Evolutionary conservation across 805 yeast genomes (phyloP), one percentile per base, ranked within the genome.

Genomic region (Candida arabinofermentans): DNA sequence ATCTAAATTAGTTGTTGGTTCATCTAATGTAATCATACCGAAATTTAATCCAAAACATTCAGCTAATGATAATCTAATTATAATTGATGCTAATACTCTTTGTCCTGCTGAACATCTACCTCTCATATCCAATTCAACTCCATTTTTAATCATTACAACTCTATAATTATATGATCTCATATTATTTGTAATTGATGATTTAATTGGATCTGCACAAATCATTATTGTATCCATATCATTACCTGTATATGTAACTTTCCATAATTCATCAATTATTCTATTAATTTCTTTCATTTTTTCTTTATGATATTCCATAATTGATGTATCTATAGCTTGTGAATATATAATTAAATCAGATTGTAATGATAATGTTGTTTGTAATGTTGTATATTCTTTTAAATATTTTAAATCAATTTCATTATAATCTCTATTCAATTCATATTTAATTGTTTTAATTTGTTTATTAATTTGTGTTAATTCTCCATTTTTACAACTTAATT

Each of bases 91-190:
- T 35, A 93, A 65, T 4, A 93, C 97, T 55, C 89, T 87, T 62
- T 93, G 99, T 0, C 99, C 99, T 0, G 99, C 98, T 2, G 96
- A 87, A 61, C 99, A 93, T 43, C 99, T 69, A 0, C 99, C 99
- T 47, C 99, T 75, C 99, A 93, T 93, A 58, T 93, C 99, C 36
- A 93, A 67, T 61, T 93, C 98, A 1, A 82, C 85, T 44, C 86
- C 91, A 55, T 85, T 87, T 59, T 93, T 93, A 44, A 81, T 81
- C 99, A 93, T 93, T 18, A 90, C 96, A 16, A 93, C 97, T 29
- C 97, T 71, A 57, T 91, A 91, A 58, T 91, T 90, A 61, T 90
- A 91, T 1, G 93, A 77, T 43, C 95, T 77, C 76, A 19, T 73
- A 61, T 34, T 43, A 12, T 46, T 40, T 2, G 58, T 34, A 10